A percentile compares a stretch with the other conserved stretches of the same genome.
phyloP scores from a whole-genome alignment of 1,284 basidiomycete genomes.

The Ganoderma multipileum region DNA sequence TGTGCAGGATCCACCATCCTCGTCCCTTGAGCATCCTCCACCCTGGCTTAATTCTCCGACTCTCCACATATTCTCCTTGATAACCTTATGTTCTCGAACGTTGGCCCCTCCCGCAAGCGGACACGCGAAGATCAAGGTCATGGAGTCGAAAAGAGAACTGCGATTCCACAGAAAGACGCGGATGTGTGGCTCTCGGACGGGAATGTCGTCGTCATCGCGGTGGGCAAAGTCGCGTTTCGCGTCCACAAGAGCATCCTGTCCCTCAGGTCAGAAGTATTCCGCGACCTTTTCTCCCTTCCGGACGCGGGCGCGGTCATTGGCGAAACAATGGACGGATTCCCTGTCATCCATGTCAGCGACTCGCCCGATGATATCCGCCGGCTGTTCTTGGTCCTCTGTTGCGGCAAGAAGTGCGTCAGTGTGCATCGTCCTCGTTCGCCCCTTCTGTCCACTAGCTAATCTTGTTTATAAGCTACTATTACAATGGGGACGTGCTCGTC shows the following conservation, averaged over 20 bases:
- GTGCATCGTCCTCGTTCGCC: not conserved
- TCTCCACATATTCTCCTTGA: too few species aligned
- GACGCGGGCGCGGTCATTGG: too few species aligned
- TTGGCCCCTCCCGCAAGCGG: not conserved
- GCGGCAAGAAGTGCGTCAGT: constrained; percentile 1
- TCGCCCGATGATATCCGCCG: not conserved
- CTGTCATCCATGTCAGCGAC: not conserved
- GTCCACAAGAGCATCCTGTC: not conserved
- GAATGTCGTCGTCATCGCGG: constrained; percentile 27
- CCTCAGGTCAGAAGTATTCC: not conserved
- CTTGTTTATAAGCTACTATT: constrained; percentile 14
- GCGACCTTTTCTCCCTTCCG: not conserved
- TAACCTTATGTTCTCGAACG: not conserved
- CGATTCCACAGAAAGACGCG: constrained; percentile 7
- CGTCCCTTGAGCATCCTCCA: too few species aligned
- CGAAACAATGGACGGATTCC: constrained; percentile 1
- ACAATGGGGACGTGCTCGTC: constrained; percentile 6
- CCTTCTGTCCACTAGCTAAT: not conserved
- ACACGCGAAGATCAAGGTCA: not conserved
- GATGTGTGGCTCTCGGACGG: constrained; percentile 25
- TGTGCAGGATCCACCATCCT: too few species aligned
- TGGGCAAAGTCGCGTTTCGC: not conserved
- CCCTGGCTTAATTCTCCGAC: too few species aligned
- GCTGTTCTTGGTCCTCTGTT: not conserved
- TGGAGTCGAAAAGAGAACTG: too few species aligned